These are phyloP conservation scores for Aspergillus sp. DNA, from an alignment of 2,329 filamentous ascomycete species.

Conservation along the genomic window DNA sequence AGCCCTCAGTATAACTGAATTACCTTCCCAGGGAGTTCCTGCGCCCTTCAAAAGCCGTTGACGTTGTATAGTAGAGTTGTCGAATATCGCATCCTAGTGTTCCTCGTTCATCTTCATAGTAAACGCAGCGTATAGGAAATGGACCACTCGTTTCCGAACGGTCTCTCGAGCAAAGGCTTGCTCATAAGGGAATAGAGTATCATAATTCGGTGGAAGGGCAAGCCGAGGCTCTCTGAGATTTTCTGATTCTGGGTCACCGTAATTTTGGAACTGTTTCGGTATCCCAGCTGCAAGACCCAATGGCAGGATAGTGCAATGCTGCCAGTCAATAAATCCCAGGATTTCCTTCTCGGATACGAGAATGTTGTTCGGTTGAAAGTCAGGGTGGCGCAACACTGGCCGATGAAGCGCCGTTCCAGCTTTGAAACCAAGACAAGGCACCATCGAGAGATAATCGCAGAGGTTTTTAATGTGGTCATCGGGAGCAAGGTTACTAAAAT, in stretches of 20 bases:
- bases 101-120: constrained; percentile 16
- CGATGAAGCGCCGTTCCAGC: no score
- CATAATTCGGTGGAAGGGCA: constrained; percentile 13
- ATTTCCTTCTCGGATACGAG: no score
- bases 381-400: no score
- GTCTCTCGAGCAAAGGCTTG: constrained; percentile 8
- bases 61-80: constrained; percentile 13
- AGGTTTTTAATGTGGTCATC: no score
- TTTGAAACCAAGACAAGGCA: no score
- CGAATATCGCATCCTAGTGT: constrained; percentile 19
- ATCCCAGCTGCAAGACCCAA: no score
- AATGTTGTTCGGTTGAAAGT: no score
- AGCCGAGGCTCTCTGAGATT: neutral
- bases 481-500: neutral
- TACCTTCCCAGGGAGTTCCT: constrained; percentile 25
- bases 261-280: no score
- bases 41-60: constrained; percentile 18
- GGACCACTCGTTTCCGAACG: constrained; percentile 13
- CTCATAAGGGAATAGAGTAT: constrained; percentile 8
- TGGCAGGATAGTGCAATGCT: no score
- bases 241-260: no score
- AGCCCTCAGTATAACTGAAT: constrained; percentile 20
- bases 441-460: no score
- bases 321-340: no score
- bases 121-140: constrained; percentile 23